phyloP scores from a whole-genome alignment of 331 rosid species.

The Erythrophleum ivorense region DNA sequence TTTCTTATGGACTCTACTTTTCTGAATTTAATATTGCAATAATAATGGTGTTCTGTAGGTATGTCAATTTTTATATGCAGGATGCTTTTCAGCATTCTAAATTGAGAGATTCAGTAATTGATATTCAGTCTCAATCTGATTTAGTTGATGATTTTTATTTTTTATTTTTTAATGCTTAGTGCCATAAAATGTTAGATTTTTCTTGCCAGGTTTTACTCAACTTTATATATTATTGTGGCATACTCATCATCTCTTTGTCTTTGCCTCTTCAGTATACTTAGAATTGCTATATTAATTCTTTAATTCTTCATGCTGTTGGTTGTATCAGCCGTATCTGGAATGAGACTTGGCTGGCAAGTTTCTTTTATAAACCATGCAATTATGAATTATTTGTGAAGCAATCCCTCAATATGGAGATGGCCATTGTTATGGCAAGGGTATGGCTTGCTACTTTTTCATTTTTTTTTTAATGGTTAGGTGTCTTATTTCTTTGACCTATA shows the following conservation, averaged over 20 bases:
- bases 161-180: constrained; percentile 7
- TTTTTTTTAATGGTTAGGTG: not conserved
- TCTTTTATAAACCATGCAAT: constrained; percentile 99
- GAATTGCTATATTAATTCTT: constrained; percentile 25
- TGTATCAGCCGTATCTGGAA: constrained; percentile 96
- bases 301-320: constrained; percentile 32
- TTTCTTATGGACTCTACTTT: constrained; percentile 1
- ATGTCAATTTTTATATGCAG: constrained; percentile 11
- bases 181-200: not conserved
- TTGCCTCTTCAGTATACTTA: constrained; percentile 11
- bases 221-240: not conserved
- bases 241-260: constrained; percentile 8
- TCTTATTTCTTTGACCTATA: constrained; percentile 8
- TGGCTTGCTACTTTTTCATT: constrained; percentile 14
- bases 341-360: constrained; percentile 94
- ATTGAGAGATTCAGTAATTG: not conserved
- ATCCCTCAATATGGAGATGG: constrained; percentile 99
- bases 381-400: constrained; percentile 98
- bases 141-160: not conserved
- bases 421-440: constrained; percentile 99
- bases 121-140: not conserved
- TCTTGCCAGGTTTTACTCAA: not conserved
- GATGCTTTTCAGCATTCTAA: constrained; percentile 14
- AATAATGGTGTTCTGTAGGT: not conserved
- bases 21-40: constrained; percentile 26